Base-by-base conservation (phyloP, 2,329 filamentous ascomycete genomes). In the Aspergillus sp. region DNA sequence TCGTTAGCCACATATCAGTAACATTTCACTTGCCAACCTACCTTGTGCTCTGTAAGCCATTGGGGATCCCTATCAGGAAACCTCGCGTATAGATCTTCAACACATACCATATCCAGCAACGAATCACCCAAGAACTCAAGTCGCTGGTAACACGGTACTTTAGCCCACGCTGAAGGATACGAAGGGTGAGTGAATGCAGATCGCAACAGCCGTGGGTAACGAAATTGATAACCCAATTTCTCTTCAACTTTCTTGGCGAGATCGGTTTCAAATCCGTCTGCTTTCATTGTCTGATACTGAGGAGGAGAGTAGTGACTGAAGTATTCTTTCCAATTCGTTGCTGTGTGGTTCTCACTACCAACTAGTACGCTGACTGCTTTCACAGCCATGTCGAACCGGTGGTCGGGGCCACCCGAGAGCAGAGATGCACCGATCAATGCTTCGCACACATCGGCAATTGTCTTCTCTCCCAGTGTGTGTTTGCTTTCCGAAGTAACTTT, bases 21-120 rank as follows among this genome's bases (percentile, higher is more conserved):
- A 19, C 17, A 19, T 19, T 19, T 19, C 3, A 19, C 17, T 19
- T 19, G 17, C 17, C 17, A 3, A 51, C 61, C 46, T 61, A 74
- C 74, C 58, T 97, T 97, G 76, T 97, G 91, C 68, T 97, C 93
- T 0, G 93, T 97, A 50, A 98, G 76, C 91, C 91, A 97, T 64
- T 97, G 90, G 0, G 93, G 91, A 60, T 95, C 90, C 49, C 85
- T 87, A 45, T 81, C 74, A 0, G 90, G 89, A 57, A 86, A 89
- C 3, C 75, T 77, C 56, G 83, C 78, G 69, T 89, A 97, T 3
- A 98, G 76, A 58, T 88, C 83, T 57, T 90, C 86, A 47, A 97
- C 84, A 59, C 85, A 88, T 9, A 78, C 85, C 81, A 91, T 86
- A 62, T 96, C 90, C 1, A 95, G 81, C 2, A 97, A 75, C 0